Evolutionary conservation across 106 monocot species (phyloP), one percentile per base, ranked within the genome.

Genomic region (Dactylorhiza incarnata): DNA sequence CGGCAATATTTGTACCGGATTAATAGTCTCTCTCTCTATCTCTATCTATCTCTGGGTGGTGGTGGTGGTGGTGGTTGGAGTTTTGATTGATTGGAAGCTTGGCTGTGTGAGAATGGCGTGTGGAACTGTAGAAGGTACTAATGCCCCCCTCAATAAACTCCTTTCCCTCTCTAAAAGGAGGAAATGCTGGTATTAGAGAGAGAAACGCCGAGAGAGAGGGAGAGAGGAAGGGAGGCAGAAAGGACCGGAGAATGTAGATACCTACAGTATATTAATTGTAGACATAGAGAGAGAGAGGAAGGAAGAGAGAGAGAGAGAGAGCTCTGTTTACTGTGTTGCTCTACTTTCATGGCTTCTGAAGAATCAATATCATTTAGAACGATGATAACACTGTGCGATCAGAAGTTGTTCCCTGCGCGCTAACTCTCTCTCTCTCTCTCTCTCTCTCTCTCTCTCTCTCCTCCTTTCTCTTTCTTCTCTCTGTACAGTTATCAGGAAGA

Each of bases 31-130:
- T 58, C 58, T 19, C n/a, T 58, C 58, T 20, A n/a, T 20, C 19
- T n/a, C 29, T 12, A 6, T 65, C 65, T 26, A 25, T 65, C 29
- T 65, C 12, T 29, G 9, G 22, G 19, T 61, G 19, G 26, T 4
- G 4, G 26, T 26, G 51, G 4, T 9, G 65, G 65, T 10, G 65
- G 65, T 65, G 65, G 65, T 65, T 65, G 65, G 29, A 65, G 65
- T 65, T 65, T 65, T 65, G 65, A 65, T 65, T 65, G 65, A 65
- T 65, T 26, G 24, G 65, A 65, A 65, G 29, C 65, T 26, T 65
- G 65, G 65, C 65, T 65, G 65, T 65, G 24, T 25, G 65, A 26
- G 65, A 65, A 65, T 65, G 65, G 26, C 65, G 65, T 65, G 65
- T 65, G 29, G 3, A 65, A 65, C 65, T 26, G 65, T 65, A 65